Evolutionary conservation across 371 early-diverging fungal genomes (phyloP).

Genomic region (Capillidium rhysosporum): DNA sequence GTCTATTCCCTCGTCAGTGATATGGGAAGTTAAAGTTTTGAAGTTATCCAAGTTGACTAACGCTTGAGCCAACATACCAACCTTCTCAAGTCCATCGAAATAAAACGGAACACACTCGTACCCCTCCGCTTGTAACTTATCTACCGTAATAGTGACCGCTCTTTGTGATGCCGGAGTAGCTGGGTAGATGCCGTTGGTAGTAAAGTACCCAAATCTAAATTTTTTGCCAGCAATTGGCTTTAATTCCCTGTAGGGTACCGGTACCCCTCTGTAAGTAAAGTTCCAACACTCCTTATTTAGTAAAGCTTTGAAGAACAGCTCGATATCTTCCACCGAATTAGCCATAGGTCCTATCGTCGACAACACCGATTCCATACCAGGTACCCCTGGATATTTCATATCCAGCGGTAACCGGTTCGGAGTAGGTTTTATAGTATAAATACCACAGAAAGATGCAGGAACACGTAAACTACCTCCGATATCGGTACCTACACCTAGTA

Average conservation of each 20-base stretch:
- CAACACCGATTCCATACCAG: neutral
- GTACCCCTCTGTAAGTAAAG: neutral
- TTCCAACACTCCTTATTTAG: neutral
- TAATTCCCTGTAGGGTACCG: neutral
- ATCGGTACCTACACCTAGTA: conserved; percentile 8
- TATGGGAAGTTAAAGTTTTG: neutral
- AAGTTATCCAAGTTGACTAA: neutral
- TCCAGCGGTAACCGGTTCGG: neutral
- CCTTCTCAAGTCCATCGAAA: neutral
- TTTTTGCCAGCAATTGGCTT: neutral
- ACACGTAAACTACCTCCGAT: conserved; percentile 9
- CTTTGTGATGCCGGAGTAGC: conserved; percentile 1
- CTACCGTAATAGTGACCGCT: neutral
- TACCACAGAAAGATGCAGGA: conserved; percentile 6
- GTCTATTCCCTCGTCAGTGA: neutral
- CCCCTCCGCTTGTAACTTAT: neutral
- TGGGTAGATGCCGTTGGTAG: neutral
- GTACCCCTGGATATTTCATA: too few species aligned
- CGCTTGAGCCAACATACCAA: neutral
- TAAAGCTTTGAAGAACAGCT: neutral
- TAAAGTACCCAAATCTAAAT: conserved; percentile 3
- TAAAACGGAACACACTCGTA: neutral
- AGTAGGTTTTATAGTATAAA: conserved; percentile 8
- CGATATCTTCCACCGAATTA: neutral
- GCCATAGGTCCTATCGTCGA: conserved; percentile 1